Base-by-base conservation (phyloP, 1,139 yeast genomes). In the Lodderomyces orthopsilosis region DNA sequence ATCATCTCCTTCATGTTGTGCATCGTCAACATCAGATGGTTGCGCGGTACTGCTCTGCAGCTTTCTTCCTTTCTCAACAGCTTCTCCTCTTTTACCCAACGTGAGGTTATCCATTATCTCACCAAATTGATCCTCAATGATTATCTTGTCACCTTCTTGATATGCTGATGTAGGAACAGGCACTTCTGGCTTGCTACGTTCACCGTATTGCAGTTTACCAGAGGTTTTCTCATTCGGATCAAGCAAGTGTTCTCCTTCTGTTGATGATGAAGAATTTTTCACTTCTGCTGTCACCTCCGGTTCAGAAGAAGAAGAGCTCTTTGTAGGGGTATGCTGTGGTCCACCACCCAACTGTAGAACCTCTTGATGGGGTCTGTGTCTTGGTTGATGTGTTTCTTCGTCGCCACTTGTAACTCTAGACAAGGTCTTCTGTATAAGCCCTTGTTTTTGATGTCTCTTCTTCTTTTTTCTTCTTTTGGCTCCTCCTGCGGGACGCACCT, bases 401-500 rank as follows among this genome's bases (percentile, higher is more conserved):
- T 52, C 55, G 44, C 65, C 68, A 14, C 58, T 50, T 19, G 51
- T 47, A 9, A 53, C 61, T 46, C 63, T 57, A 4, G 72, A 66
- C 24, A 66, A 51, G 0, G 70, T 58, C 46, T 67, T 62, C 54
- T 63, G 66, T 54, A 63, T 58, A 38, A 55, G 50, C 8, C 58
- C 52, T 4, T 60, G 51, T 55, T 61, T 63, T 57, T 61, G 69
- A 63, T 53, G 70, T 58, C 53, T 66, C 57, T 65, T 66, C 64
- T 72, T 65, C 38, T 55, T 59, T 52, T 63, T 65, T 56, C 65
- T 67, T 55, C 84, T 67, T 46, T 68, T 74, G 58, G 86, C 86
- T 27, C 93, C 94, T 36, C 94, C 95, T 2, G 87, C 88, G 1
- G 94, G 93, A 51, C 81, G 76, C n/a, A 79, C 85, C 38, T 83